Conservation (phyloP, 495 filamentous ascomycete genomes). For the Penicillium soppii region DNA sequence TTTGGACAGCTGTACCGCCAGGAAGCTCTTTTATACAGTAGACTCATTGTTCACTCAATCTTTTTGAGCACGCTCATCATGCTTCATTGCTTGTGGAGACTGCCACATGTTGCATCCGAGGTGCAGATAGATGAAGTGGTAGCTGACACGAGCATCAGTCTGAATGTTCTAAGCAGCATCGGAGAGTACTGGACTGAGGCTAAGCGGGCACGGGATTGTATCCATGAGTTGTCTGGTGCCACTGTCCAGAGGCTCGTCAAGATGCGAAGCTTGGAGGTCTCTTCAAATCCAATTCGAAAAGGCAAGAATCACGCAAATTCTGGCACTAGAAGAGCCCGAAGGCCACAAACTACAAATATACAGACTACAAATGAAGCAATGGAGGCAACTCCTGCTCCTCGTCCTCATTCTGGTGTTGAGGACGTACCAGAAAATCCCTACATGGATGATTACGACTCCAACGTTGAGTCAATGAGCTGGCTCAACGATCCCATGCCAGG, state of each 20-base stretch:
- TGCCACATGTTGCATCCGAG: constrained; percentile 32
- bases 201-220: constrained; percentile 41
- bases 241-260: constrained; percentile 39
- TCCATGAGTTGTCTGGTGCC: constrained; percentile 38
- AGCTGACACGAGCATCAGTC: constrained; percentile 32
- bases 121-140: constrained; percentile 41
- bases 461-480: constrained; percentile 20
- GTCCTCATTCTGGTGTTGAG: neutral
- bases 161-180: constrained; percentile 46
- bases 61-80: constrained; percentile 42
- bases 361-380: neutral
- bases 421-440: constrained; percentile 1
- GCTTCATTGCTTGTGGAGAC: constrained; percentile 41
- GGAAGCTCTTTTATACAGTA: constrained; percentile 37
- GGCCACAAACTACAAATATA: neutral
- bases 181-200: constrained; percentile 49
- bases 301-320: neutral
- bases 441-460: constrained; percentile 9
- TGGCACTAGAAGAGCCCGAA: neutral
- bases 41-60: constrained; percentile 41
- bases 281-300: neutral
- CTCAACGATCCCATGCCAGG: constrained; percentile 28
- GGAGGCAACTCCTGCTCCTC: neutral
- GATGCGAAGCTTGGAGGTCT: constrained; percentile 17
- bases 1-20: constrained; percentile 36